These are phyloP conservation scores for Penicillium sp. DNA, from an alignment of 2,329 filamentous ascomycete species.

Conservation along the genomic window DNA sequence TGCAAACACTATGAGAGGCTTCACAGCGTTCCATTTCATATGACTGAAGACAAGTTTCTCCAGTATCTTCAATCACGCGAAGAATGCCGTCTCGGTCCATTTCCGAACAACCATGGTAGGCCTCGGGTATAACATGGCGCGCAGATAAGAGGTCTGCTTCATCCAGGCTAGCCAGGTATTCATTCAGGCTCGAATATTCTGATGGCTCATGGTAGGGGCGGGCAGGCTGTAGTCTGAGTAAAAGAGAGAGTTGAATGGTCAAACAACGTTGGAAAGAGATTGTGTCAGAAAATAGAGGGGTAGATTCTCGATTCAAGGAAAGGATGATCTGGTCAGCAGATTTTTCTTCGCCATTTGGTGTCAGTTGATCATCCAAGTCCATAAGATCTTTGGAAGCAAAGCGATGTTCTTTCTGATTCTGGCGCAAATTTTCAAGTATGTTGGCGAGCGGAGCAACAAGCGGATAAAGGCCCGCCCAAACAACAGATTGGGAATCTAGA, in stretches of 20 bases:
- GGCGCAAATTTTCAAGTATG: conserved; percentile 32
- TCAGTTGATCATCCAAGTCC: conserved; percentile 45
- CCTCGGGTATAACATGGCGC: conserved; percentile 28
- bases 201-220: neutral
- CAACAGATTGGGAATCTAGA: conserved; percentile 15
- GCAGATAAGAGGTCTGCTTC: conserved; percentile 40
- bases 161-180: conserved; percentile 39
- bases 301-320: conserved; percentile 33
- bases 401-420: conserved; percentile 16
- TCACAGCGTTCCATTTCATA: conserved; percentile 72
- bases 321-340: conserved; percentile 25
- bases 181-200: conserved; percentile 22
- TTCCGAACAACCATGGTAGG: conserved; percentile 31
- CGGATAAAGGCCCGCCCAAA: conserved; percentile 25
- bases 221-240: conserved; percentile 20
- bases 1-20: conserved; percentile 64
- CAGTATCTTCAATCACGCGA: conserved; percentile 49
- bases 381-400: conserved; percentile 34
- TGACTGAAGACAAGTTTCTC: conserved; percentile 49
- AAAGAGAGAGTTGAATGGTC: conserved; percentile 36
- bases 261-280: conserved; percentile 38
- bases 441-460: conserved; percentile 31
- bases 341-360: conserved; percentile 24
- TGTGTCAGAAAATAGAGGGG: conserved; percentile 32
- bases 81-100: conserved; percentile 41